These are phyloP conservation scores for Petasospora rhodanensis DNA, from an alignment of 1,139 yeast species.

Conservation along the genomic window DNA sequence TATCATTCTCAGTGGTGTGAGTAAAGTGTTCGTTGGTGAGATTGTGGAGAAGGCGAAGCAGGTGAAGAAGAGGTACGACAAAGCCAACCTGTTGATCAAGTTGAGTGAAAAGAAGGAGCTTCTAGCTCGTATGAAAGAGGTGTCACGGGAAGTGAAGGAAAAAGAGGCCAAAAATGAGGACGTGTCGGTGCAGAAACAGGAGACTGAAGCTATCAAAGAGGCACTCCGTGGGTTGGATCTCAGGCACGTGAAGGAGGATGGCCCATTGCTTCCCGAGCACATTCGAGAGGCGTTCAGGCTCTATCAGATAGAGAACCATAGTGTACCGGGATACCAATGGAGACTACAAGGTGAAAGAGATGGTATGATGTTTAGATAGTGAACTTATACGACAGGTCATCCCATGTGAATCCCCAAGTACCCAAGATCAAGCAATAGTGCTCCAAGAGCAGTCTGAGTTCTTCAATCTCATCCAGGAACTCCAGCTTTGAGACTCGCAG, in stretches of 20 bases:
- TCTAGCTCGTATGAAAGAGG: constrained; percentile 14
- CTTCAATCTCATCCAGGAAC: constrained; percentile 87
- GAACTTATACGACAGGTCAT: constrained; percentile 4
- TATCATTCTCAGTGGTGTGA: constrained; percentile 77
- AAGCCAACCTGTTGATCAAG: constrained; percentile 32
- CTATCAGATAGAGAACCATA: constrained; percentile 59
- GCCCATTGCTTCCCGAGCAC: constrained; percentile 79
- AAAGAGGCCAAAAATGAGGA: constrained; percentile 7
- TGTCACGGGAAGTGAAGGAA: constrained; percentile 1
- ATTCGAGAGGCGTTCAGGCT: constrained; percentile 85
- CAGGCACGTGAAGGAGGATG: constrained; percentile 26
- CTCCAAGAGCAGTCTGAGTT: constrained; percentile 61
- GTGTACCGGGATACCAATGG: constrained; percentile 64
- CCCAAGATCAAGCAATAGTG: constrained; percentile 66
- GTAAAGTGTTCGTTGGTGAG: constrained; percentile 86
- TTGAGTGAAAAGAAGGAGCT: constrained; percentile 29
- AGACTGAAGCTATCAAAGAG: constrained; percentile 12
- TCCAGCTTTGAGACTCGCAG: constrained; percentile 60
- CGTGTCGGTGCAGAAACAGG: too few relatives aligned
- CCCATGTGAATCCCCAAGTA: constrained; percentile 21
- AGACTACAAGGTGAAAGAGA: constrained; percentile 71
- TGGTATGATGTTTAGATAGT: constrained; percentile 59
- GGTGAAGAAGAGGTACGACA: constrained; percentile 52
- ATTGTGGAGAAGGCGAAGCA: constrained; percentile 77
- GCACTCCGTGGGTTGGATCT: constrained; percentile 20